Percentiles rank a stretch among this genome's conserved stretches.
These are phyloP conservation scores for Amanita rubescens DNA, from an alignment of 768 basidiomycete genomes.

Conservation along the genomic window DNA sequence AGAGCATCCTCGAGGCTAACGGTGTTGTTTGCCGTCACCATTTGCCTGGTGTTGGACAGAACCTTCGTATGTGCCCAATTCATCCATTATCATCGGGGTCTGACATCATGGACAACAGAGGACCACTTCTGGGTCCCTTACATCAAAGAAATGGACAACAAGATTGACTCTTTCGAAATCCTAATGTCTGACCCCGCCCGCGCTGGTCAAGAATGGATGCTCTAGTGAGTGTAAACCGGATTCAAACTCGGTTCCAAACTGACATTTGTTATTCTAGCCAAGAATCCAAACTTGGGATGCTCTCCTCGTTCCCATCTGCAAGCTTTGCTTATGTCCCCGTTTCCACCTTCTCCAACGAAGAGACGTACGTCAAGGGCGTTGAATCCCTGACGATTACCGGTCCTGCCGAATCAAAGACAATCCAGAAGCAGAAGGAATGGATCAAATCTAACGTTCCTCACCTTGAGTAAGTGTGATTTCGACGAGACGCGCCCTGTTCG, in stretches of 20 bases:
- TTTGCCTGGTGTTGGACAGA: conserved; percentile 37
- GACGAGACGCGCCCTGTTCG: neutral
- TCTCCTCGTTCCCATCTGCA: neutral
- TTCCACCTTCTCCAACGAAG: neutral
- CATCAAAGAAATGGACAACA: conserved; percentile 2
- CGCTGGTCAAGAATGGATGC: conserved; percentile 4
- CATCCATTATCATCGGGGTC: conserved; percentile 8
- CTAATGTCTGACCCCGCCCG: neutral
- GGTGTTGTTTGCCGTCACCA: conserved; percentile 31
- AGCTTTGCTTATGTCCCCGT: conserved; percentile 1
- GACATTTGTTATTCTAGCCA: neutral
- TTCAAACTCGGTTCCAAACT: neutral
- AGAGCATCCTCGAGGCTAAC: conserved; percentile 23
- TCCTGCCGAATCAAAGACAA: neutral
- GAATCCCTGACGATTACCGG: neutral
- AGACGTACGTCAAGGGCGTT: neutral
- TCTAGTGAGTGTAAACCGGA: neutral
- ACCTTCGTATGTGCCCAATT: conserved; percentile 36
- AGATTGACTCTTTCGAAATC: conserved; percentile 3
- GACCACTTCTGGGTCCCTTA: conserved; percentile 5
- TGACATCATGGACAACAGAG: neutral
- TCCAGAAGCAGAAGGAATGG: conserved; percentile 3
- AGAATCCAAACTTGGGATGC: conserved; percentile 4
- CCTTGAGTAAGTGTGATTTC: neutral
- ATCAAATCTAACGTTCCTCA: conserved; percentile 2